Conservation (phyloP, 2,329 filamentous ascomycete species). For the Aspergillus puulaauensis region DNA sequence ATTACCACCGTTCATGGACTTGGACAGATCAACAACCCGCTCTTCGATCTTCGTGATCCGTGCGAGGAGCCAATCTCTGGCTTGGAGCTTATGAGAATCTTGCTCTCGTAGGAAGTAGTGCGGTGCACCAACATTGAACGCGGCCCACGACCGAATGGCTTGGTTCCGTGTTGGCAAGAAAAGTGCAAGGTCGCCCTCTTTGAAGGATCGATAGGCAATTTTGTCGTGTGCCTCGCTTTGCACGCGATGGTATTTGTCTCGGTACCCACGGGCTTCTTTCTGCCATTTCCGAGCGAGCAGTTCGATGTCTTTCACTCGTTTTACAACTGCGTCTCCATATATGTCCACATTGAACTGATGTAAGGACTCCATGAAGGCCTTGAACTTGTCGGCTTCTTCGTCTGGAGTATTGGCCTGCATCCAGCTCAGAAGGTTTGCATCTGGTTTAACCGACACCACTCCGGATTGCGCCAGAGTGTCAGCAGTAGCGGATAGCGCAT, state of each 20-base stretch:
- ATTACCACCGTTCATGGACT: slow-evolving; percentile 60
- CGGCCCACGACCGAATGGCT: slow-evolving; percentile 91
- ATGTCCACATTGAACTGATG: slow-evolving; percentile 79
- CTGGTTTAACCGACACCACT: slow-evolving; percentile 44
- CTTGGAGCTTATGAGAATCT: slow-evolving; percentile 78
- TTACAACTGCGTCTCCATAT: slow-evolving; percentile 81
- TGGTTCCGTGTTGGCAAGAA: slow-evolving; percentile 95
- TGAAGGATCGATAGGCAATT: slow-evolving; percentile 93
- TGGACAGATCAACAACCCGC: slow-evolving; percentile 87
- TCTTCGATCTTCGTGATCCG: slow-evolving; percentile 90
- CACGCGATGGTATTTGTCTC: slow-evolving; percentile 77
- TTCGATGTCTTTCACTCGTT: slow-evolving; percentile 90
- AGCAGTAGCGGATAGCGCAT: slow-evolving; percentile 33
- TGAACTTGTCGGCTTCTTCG: slow-evolving; percentile 71
- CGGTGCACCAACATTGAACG: slow-evolving; percentile 95
- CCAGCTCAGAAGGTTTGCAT: slow-evolving; percentile 80
- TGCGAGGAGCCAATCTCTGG: slow-evolving; percentile 93
- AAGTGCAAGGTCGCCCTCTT: slow-evolving; percentile 89
- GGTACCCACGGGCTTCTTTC: slow-evolving; percentile 80
- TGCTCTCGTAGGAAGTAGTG: slow-evolving; percentile 96
- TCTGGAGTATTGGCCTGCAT: slow-evolving; percentile 66
- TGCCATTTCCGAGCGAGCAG: slow-evolving; percentile 91
- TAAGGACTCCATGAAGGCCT: slow-evolving; percentile 70
- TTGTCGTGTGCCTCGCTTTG: slow-evolving; percentile 91
- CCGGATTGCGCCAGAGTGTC: slow-evolving; percentile 37